A percentile compares a stretch with the other conserved stretches of the same genome.
Conservation (phyloP, 306 rosid genomes). For the Morella rubra region DNA sequence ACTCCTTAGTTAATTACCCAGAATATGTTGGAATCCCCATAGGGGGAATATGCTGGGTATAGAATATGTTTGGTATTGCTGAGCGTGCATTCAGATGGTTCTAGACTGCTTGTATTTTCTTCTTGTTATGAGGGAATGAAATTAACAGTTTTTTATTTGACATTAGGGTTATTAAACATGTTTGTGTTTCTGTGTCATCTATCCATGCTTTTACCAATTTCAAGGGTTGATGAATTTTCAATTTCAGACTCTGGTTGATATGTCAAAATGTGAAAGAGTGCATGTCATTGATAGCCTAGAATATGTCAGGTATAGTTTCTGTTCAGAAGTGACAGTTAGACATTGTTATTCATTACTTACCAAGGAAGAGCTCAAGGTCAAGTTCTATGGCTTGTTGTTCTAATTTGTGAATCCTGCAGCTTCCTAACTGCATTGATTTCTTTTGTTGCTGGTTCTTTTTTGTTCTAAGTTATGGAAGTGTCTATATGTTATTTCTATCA, state of each 20-base stretch:
- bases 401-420: not conserved
- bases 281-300: conserved; percentile 5
- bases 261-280: not conserved
- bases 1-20: not conserved
- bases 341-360: conserved; percentile 18
- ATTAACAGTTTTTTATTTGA: not conserved
- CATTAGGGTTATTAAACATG: not conserved
- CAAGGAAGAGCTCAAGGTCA: conserved; percentile 5
- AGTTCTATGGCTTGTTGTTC: not conserved
- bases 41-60: not conserved
- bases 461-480: not conserved
- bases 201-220: not conserved
- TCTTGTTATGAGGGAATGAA: not conserved
- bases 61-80: not conserved
- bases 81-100: not conserved
- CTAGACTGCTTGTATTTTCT: not conserved
- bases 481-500: not conserved
- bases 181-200: not conserved
- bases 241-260: not conserved
- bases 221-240: not conserved
- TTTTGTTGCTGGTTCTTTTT: conserved; percentile 1
- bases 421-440: conserved; percentile 8
- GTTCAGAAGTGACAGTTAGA: not conserved
- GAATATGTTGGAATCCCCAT: not conserved
- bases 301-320: conserved; percentile 11